Base-by-base conservation (phyloP, 169 alveolate genomes). In the Plasmodium coatneyi region DNA sequence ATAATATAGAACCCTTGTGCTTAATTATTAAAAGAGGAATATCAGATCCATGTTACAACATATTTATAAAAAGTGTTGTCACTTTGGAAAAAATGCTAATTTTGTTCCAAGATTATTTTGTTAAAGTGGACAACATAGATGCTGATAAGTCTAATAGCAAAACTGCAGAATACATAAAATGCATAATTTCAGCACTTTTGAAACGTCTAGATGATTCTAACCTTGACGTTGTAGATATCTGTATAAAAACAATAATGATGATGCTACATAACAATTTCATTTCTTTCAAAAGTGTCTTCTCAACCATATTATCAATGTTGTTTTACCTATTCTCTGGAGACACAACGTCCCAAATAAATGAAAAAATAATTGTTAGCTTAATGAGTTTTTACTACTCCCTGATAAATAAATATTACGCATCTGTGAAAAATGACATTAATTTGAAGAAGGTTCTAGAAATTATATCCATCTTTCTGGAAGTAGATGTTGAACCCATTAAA, bases 371-470 rank as follows among this genome's bases (percentile, higher is more conserved):
- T 79, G 93, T 87, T 78, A 79, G 93, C 81, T 87, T 87, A 79
- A 87, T 87, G 93, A 87, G 93, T 79, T 87, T 87, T 87, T 87
- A 87, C 87, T 87, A 87, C 41, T 87, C 90, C 71, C 79, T 87
- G 82, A 87, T 87, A 78, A 87, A 87, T 30, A 87, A 87, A 78
- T 87, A 87, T 56, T 87, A 87, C 52, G 71, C 93, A 78, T 46
- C 93, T 39, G 93, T 87, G 82, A 87, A 87, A 87, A 66, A 87
- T 60, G 80, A 87, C 49, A 87, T 87, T 54, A 87, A 87, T 87
- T 87, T 87, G 81, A 87, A 87, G 80, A 87, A 87, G 49, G 89
- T 87, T 25, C 82, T 87, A 41, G 93, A 87, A 87, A 66, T 87
- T 41, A 87, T 87, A 87, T 87, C 82, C 46, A 30, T 87, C 5